Base-by-base conservation (phyloP, 768 basidiomycete genomes). In the Gyrodon lividus region DNA sequence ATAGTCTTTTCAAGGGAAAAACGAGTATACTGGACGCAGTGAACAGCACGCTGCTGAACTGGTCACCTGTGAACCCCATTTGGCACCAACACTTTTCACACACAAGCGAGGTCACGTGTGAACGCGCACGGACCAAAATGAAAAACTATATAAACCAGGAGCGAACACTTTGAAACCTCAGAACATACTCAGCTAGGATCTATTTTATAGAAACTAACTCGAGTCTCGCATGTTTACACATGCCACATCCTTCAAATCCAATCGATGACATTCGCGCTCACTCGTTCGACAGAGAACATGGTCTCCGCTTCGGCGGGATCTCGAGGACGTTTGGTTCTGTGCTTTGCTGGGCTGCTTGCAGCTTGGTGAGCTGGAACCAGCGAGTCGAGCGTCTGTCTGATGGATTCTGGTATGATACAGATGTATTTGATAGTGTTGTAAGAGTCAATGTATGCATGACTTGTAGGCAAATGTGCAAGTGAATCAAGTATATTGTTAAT, bases 101-200 rank as follows among this genome's bases (percentile, higher is more conserved):
- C 42, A 33, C 38, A 49, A 48, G 23, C 22, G 31, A 13, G 19
- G 28, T 65, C 65, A 65, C 65, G 65, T 60, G 65, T 30, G n/a
- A 2, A 0, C 0, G 55, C 58, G 67, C 69, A 70, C 69, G 69
- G 68, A 60, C 78, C 77, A 73, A 5, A 14, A 0, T 6, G 2
- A 38, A 52, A 61, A 54, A 1, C 4, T 72, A 73, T 72, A 77
- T 68, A 78, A 56, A 42, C 59, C 33, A 42, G 0, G 31, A 1
- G 1, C 30, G 28, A 14, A 40, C 52, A 47, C 19, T 0, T 13
- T 59, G 59, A 62, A 67, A 73, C 80, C 63, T 73, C 58, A 84
- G 83, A 84, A 82, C 82, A 84, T 84, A 84, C 83, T 84, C 83
- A 81, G 80, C 78, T 81, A 84, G 82, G 82, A 84, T 84, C 82